Base-by-base conservation (phyloP, 1,284 basidiomycete species). In the Cutaneotrichosporon sp. region DNA sequence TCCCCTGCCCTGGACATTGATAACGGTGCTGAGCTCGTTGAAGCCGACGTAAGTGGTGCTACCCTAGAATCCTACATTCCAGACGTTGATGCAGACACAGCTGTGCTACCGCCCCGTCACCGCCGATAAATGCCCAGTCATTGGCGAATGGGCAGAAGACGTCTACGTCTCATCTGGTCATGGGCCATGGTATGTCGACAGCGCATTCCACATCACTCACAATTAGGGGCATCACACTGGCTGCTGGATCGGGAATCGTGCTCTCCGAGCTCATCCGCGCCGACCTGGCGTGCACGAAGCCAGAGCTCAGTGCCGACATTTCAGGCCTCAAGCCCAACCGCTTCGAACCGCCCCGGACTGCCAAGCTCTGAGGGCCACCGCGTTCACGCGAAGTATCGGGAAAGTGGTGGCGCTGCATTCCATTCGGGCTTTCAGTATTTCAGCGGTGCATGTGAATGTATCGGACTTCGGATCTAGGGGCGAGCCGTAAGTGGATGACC, bases 31-130 rank as follows among this genome's bases (percentile, higher is more conserved):
- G 25, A 49, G 45, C 38, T 57, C 1, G 44, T 57, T 26, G 45
- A 52, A 27, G 55, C 51, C 3, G 55, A 57, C 16, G 54, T 56
- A 22, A 39, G 54, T 46, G n/a, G n/a, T n/a, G n/a, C n/a, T n/a
- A n/a, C n/a, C n/a, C n/a, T n/a, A n/a, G n/a, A n/a, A n/a, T n/a
- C n/a, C n/a, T n/a, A n/a, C n/a, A n/a, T n/a, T n/a, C n/a, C n/a
- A n/a, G n/a, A n/a, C n/a, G n/a, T n/a, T n/a, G n/a, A 22, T 22
- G 7, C 34, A 37, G 20, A 47, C 26, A 26, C 35, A 56, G 54
- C 29, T 57, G 41, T 57, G 55, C 26, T 58, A 38, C 43, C 47
- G 56, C 5, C 56, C 56, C 4, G 43, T 58, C 20, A 54, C 52
- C 2, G 41, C 37, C 14, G 56, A 58, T 42, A 54, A 51, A 26